These are phyloP conservation scores for Thermothelomyces thermophilus DNA, from an alignment of 2,329 filamentous ascomycete species.

Conservation along the genomic window DNA sequence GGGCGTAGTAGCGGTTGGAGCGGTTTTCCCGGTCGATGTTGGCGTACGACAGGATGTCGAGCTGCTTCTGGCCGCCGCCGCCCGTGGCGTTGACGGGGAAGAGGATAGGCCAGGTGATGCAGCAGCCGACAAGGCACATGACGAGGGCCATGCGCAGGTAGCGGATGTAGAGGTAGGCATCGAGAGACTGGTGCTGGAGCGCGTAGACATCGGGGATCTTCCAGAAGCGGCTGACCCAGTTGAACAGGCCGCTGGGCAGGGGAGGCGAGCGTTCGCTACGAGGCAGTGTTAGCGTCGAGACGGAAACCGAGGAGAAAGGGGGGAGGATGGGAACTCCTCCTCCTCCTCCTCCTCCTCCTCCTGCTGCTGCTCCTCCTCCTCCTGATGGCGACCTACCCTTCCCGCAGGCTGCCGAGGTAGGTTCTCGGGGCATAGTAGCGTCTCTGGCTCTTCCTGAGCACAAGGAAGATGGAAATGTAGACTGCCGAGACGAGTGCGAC, in stretches of 20 bases:
- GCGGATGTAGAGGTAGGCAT: constrained; percentile 84
- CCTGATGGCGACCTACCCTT: constrained; percentile 32
- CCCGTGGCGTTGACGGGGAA: constrained; percentile 85
- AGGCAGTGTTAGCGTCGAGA: neutral
- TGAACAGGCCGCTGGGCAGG: constrained; percentile 54
- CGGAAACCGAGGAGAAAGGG: too few species aligned
- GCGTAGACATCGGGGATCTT: constrained; percentile 68
- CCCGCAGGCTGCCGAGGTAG: constrained; percentile 41
- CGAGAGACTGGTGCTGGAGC: constrained; percentile 84
- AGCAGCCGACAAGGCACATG: constrained; percentile 76
- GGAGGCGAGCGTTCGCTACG: constrained; percentile 50
- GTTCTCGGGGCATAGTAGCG: constrained; percentile 46
- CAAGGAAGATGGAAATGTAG: constrained; percentile 40
- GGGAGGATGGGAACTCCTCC: too few species aligned
- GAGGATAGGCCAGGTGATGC: constrained; percentile 80
- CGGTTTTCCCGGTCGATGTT: constrained; percentile 56
- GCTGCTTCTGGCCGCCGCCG: constrained; percentile 53
- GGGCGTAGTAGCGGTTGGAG: constrained; percentile 68
- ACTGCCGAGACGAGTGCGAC: constrained; percentile 33
- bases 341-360: too few species aligned
- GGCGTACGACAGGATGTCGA: constrained; percentile 72
- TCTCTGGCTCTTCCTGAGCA: constrained; percentile 39
- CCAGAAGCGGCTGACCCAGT: constrained; percentile 64
- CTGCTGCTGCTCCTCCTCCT: too few species aligned
- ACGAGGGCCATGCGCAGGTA: constrained; percentile 72